Evolutionary conservation across 2,329 filamentous ascomycete species (phyloP).

Genomic region (Sporothrix brasiliensis): DNA sequence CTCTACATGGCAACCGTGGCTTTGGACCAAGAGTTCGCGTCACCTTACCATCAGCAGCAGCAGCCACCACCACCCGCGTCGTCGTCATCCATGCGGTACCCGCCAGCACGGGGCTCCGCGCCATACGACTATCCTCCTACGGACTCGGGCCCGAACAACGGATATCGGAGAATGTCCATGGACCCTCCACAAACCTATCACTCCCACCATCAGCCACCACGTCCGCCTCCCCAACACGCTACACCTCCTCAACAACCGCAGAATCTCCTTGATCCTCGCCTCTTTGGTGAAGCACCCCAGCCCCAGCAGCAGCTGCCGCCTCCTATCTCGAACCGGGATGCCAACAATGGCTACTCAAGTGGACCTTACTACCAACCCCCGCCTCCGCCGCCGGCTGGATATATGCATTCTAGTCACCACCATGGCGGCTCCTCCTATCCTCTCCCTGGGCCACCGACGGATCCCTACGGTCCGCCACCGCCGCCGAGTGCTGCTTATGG

Average conservation of each 20-base stretch:
- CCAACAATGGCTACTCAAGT: conserved; percentile 13
- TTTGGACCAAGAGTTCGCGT: conserved; percentile 28
- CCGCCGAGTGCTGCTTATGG: conserved; percentile 26
- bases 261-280: conserved; percentile 34
- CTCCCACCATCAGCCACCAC: conserved; percentile 16
- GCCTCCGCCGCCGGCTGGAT: not conserved
- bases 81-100: conserved; percentile 23
- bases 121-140: conserved; percentile 26
- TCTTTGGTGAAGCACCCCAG: conserved; percentile 34
- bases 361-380: conserved; percentile 4
- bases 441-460: conserved; percentile 13
- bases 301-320: conserved; percentile 25
- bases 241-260: conserved; percentile 21
- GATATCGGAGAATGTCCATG: conserved; percentile 31
- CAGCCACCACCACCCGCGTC: conserved; percentile 3
- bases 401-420: conserved; percentile 26
- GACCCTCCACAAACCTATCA: conserved; percentile 30
- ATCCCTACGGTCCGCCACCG: conserved; percentile 26
- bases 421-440: conserved; percentile 16
- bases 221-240: conserved; percentile 14
- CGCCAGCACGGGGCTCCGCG: conserved; percentile 26
- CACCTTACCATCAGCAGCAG: conserved; percentile 21
- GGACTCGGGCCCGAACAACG: not conserved
- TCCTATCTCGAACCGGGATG: not conserved
- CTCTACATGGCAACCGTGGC: conserved; percentile 34